phyloP scores from a whole-genome alignment of 768 basidiomycete genomes.

The Amanita subjunquillea region DNA sequence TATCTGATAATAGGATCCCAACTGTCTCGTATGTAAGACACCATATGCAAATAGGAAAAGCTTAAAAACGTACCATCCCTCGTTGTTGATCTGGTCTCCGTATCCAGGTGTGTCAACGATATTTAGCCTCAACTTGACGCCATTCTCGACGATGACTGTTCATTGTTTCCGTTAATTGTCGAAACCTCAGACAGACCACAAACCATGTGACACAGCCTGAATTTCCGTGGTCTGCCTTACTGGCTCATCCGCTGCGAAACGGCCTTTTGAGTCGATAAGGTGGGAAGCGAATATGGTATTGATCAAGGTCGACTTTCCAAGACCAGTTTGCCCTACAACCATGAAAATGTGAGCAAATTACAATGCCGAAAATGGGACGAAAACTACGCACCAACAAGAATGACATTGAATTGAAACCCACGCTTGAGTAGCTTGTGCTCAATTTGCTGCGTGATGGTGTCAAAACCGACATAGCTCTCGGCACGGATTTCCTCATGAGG shows the following conservation, averaged over 20 bases:
- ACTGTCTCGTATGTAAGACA: constrained; percentile 27
- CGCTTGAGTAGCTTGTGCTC: constrained; percentile 99
- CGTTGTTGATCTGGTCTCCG: constrained; percentile 98
- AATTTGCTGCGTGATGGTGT: constrained; percentile 94
- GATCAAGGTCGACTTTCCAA: constrained; percentile 97
- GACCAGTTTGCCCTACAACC: constrained; percentile 83
- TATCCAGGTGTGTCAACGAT: constrained; percentile 99
- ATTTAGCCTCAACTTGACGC: constrained; percentile 88
- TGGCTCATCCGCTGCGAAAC: constrained; percentile 77
- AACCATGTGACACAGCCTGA: constrained; percentile 89
- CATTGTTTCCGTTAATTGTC: background rate
- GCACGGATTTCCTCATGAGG: constrained; percentile 70
- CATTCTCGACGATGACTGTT: constrained; percentile 91
- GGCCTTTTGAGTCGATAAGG: constrained; percentile 95
- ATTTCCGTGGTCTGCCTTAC: constrained; percentile 97
- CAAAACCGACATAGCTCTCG: constrained; percentile 93
- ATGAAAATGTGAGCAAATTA: background rate
- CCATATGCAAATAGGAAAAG: background rate
- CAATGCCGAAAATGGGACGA: background rate
- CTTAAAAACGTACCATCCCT: constrained; percentile 67
- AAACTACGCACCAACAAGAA: constrained; percentile 67
- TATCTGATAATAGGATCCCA: constrained; percentile 99
- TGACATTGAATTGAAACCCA: constrained; percentile 99
- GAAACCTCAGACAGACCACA: constrained; percentile 15
- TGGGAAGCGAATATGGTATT: constrained; percentile 99